A percentile compares a stretch with the other conserved stretches of the same genome.
phyloP scores from a whole-genome alignment of 768 basidiomycete genomes.

The Lentinus tigrinus region DNA sequence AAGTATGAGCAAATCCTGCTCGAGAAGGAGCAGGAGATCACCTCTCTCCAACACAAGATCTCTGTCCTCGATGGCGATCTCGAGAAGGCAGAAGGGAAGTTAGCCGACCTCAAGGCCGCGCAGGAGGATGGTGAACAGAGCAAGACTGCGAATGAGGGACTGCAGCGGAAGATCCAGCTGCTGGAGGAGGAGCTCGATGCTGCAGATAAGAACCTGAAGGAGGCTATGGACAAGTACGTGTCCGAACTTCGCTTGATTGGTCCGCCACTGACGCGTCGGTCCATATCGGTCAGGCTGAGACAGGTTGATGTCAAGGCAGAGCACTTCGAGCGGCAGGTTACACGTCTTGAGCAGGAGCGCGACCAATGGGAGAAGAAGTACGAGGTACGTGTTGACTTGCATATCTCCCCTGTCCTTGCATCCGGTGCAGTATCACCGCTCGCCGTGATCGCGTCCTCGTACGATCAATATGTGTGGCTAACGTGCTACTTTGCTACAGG shows the following conservation, averaged over 20 bases:
- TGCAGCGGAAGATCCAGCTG: constrained; percentile 82
- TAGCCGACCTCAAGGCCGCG: constrained; percentile 62
- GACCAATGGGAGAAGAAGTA: constrained; percentile 93
- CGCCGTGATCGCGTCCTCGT: background rate
- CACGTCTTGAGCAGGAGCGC: constrained; percentile 84
- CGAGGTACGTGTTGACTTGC: constrained; percentile 57
- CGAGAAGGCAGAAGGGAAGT: constrained; percentile 66
- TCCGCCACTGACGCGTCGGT: constrained; percentile 4
- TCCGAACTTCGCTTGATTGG: background rate
- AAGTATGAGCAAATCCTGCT: constrained; percentile 68
- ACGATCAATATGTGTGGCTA: constrained; percentile 2
- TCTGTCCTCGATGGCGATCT: constrained; percentile 62
- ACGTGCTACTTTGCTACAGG: constrained; percentile 42
- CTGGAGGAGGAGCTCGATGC: constrained; percentile 95
- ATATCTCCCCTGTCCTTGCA: background rate
- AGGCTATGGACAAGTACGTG: constrained; percentile 95
- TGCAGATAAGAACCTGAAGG: constrained; percentile 95
- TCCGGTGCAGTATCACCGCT: background rate
- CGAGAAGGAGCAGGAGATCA: constrained; percentile 82
- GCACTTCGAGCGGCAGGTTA: constrained; percentile 92
- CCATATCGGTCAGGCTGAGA: constrained; percentile 59
- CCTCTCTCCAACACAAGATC: constrained; percentile 74
- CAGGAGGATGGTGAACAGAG: constrained; percentile 68
- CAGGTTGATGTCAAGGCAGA: constrained; percentile 99
- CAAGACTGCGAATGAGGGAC: constrained; percentile 69